A percentile compares a stretch with the other conserved stretches of the same genome.
phyloP scores from a whole-genome alignment of 768 basidiomycete genomes.

The Postia placenta region DNA sequence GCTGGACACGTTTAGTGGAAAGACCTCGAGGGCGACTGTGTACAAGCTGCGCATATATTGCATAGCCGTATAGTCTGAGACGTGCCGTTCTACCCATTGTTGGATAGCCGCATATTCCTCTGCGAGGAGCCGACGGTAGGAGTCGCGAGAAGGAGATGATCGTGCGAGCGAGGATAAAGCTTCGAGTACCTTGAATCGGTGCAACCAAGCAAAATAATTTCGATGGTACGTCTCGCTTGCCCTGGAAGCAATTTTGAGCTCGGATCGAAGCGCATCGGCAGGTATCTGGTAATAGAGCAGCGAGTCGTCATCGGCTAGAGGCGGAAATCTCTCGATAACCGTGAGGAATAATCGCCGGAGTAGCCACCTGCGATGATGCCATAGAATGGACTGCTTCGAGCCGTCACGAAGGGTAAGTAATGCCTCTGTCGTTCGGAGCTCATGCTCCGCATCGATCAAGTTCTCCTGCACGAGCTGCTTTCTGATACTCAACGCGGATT shows the following conservation, averaged over 20 bases:
- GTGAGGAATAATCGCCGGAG: slow-evolving; percentile 30
- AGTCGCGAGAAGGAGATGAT: slow-evolving; percentile 3
- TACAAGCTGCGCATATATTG: slow-evolving; percentile 37
- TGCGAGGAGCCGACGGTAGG: slow-evolving; percentile 27
- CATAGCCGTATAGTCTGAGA: slow-evolving; percentile 63
- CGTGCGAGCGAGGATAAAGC: slow-evolving; percentile 19
- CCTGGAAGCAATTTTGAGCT: slow-evolving; percentile 39
- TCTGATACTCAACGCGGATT: slow-evolving; percentile 58
- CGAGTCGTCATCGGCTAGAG: slow-evolving; percentile 9
- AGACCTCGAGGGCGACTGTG: not conserved
- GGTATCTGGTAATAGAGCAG: slow-evolving; percentile 22
- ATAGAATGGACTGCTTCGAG: slow-evolving; percentile 61
- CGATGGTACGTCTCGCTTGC: slow-evolving; percentile 62
- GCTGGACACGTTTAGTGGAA: not conserved
- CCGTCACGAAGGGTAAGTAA: slow-evolving; percentile 47
- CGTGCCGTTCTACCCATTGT: slow-evolving; percentile 55
- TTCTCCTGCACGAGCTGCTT: slow-evolving; percentile 43
- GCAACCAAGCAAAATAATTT: slow-evolving; percentile 71
- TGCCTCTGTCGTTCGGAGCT: slow-evolving; percentile 42
- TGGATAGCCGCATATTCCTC: slow-evolving; percentile 33
- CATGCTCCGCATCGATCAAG: slow-evolving; percentile 32
- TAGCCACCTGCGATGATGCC: slow-evolving; percentile 70
- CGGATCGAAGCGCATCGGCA: slow-evolving; percentile 32
- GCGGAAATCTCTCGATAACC: not conserved
- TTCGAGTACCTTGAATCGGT: slow-evolving; percentile 47